Conservation (phyloP, 2,329 filamentous ascomycete species). For the Penicillium sp. region DNA sequence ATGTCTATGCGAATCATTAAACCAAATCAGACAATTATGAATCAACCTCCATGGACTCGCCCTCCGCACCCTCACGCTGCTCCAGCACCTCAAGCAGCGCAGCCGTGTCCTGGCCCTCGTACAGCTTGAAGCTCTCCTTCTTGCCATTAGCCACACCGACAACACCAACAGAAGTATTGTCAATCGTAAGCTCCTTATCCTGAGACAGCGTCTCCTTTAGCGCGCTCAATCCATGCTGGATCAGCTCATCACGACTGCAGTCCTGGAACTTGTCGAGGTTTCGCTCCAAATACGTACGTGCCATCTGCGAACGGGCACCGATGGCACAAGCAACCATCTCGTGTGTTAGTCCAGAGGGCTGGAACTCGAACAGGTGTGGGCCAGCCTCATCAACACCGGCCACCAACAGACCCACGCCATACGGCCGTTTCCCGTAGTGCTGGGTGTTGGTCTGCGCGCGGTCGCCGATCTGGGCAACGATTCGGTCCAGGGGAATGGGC, state of each 20-base stretch:
- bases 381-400: conserved; percentile 92
- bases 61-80: conserved; percentile 42
- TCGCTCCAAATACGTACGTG: conserved; percentile 90
- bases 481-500: conserved; percentile 81
- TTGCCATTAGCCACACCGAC: conserved; percentile 63
- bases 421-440: conserved; percentile 92
- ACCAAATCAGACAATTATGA: conserved; percentile 35
- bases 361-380: conserved; percentile 97
- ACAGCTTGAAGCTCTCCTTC: conserved; percentile 81
- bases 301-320: conserved; percentile 95
- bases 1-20: conserved; percentile 34
- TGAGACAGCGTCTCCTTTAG: conserved; percentile 94
- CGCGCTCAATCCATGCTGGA: conserved; percentile 84
- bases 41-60: conserved; percentile 58
- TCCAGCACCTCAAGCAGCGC: conserved; percentile 75
- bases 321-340: conserved; percentile 98
- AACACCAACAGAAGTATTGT: conserved; percentile 91
- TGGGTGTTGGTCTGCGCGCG: conserved; percentile 98
- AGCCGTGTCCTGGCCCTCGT: conserved; percentile 82
- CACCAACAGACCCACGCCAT: conserved; percentile 89
- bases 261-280: conserved; percentile 80
- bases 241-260: conserved; percentile 76
- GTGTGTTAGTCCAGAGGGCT: conserved; percentile 90
- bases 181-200: conserved; percentile 95
- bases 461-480: conserved; percentile 89